These are phyloP conservation scores for Ilex asprella DNA, from an alignment of 257 asterid genomes.

Conservation along the genomic window DNA sequence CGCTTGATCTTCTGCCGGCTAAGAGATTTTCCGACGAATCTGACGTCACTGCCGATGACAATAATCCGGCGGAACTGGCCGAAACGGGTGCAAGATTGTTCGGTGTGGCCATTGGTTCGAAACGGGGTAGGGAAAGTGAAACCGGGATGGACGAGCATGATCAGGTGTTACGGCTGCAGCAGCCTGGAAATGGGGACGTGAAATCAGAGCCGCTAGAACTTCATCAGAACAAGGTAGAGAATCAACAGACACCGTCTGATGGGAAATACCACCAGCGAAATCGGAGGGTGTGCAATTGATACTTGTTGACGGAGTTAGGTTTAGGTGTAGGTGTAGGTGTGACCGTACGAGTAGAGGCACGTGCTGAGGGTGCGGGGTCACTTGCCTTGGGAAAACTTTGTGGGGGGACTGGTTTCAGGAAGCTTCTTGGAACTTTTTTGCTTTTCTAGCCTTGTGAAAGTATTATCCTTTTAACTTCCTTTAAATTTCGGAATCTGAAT, in stretches of 20 bases:
- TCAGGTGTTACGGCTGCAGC: conserved; percentile 29
- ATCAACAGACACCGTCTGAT: not conserved
- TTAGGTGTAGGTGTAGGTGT: too few relatives aligned
- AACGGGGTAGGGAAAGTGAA: conserved; percentile 29
- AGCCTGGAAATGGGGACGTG: conserved; percentile 15
- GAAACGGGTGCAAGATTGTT: conserved; percentile 22
- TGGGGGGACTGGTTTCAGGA: too few relatives aligned
- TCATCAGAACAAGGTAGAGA: conserved; percentile 7
- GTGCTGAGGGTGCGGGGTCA: too few relatives aligned
- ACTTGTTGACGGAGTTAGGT: not conserved
- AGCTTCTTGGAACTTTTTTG: too few relatives aligned
- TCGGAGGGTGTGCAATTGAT: conserved; percentile 6
- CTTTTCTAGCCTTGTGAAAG: too few relatives aligned
- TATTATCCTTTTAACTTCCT: too few relatives aligned
- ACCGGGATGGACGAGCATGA: conserved; percentile 1
- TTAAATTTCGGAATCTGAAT: too few relatives aligned
- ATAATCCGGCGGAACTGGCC: conserved; percentile 9
- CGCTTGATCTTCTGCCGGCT: conserved; percentile 54
- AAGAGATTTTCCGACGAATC: conserved; percentile 30
- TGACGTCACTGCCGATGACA: conserved; percentile 20
- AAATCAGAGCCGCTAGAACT: conserved; percentile 32
- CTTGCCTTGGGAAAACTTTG: too few relatives aligned
- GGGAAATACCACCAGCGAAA: not conserved
- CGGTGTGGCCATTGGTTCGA: conserved; percentile 32
- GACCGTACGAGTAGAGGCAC: too few relatives aligned